phyloP scores from a whole-genome alignment of 2,329 filamentous ascomycete species.

The Trichoderma guizhouense region DNA sequence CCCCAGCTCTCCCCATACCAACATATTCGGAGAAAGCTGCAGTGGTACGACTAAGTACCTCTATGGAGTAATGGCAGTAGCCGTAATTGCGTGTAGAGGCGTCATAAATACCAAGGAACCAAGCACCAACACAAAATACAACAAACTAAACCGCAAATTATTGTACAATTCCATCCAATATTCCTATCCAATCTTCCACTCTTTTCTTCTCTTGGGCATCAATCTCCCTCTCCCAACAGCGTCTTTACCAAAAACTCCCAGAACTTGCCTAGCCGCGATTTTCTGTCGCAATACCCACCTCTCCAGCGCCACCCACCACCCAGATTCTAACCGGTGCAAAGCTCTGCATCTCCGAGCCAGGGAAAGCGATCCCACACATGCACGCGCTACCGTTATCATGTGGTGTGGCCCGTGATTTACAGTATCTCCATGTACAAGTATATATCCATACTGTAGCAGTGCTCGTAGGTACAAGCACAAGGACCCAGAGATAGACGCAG shows the following conservation, averaged over 20 bases:
- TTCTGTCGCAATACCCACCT: background rate
- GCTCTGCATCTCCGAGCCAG: background rate
- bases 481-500: background rate
- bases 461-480: background rate
- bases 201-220: background rate
- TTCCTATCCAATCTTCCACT: background rate
- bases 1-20: slow-evolving; percentile 6
- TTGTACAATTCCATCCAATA: background rate
- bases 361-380: background rate
- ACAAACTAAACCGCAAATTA: background rate
- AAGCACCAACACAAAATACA: background rate
- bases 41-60: background rate
- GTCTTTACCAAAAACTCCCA: background rate
- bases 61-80: background rate
- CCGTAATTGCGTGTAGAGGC: too few relatives aligned
- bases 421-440: background rate
- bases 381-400: background rate
- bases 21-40: background rate
- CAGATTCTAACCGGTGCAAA: background rate
- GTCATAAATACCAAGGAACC: too few relatives aligned
- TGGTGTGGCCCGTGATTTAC: background rate
- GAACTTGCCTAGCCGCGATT: background rate
- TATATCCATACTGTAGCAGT: background rate
- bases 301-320: background rate
- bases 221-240: background rate